Evolutionary conservation across 352 stramenopile genomes (phyloP), one percentile per base, ranked within the genome.

Genomic region (Phytopythium boreale): DNA sequence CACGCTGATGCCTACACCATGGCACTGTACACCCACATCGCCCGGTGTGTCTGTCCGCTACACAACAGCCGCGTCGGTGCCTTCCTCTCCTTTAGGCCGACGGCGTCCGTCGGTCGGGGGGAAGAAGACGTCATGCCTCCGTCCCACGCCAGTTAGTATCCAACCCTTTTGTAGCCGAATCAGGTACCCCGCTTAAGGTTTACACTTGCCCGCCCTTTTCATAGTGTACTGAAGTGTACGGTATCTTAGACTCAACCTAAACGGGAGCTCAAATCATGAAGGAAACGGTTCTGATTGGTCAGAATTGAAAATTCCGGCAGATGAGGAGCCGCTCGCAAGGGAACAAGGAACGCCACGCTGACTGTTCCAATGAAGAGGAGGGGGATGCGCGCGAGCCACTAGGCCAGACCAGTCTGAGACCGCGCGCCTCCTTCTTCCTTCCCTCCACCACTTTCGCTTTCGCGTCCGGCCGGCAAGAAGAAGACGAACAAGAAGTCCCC

Each of bases 111-210:
- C 29, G 29, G 29, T 34, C 29, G 29, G 29, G 29, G 29, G 29
- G 29, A n/a, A 34, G 29, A 39, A 39, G 34, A 39, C 34, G 34
- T 39, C 34, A 14, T 7, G 34, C n/a, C n/a, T n/a, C n/a, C 43
- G 19, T 49, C 43, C 43, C 43, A 49, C 43, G 43, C 12, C 14
- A 5, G n/a, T n/a, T n/a, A n/a, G 39, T 46, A 46, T 46, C 39
- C 39, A n/a, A 34, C 20, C 43, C 1, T 17, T 39, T 22, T 12
- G 14, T 8, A n/a, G 27, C 15, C 14, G 50, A 56, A 34, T 56
- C 50, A 56, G 50, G 17, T 14, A 56, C 50, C 4, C 26, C 50
- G 50, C 14, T 24, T 56, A 22, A 56, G 24, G 50, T 56, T 39
- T 12, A 56, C 14, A 22, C 3, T n/a, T 4, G 14, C 1, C 6